A percentile compares a stretch with the other conserved stretches of the same genome.
Conservation (phyloP, 768 basidiomycete species). For the Cystobasidiopsis lactophilus region DNA sequence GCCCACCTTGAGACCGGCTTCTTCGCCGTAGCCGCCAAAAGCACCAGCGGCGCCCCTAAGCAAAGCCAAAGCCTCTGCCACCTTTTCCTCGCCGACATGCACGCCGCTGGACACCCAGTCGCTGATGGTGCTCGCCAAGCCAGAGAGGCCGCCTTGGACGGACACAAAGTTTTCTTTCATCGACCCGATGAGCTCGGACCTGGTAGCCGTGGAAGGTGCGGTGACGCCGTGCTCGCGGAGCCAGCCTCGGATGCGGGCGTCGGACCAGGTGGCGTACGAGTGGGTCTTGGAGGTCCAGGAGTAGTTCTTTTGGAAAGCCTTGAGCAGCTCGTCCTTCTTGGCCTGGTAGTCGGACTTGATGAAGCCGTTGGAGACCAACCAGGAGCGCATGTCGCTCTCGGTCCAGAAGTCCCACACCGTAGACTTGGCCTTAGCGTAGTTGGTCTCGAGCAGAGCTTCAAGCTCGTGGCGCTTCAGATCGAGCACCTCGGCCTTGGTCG, state of each 20-base stretch:
- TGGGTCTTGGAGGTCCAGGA: conserved; percentile 29
- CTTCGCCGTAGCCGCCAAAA: conserved; percentile 18
- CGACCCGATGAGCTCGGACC: conserved; percentile 42
- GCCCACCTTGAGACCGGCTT: conserved; percentile 18
- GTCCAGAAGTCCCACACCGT: conserved; percentile 48
- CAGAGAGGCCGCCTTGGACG: conserved; percentile 40
- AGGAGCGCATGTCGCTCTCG: conserved; percentile 46
- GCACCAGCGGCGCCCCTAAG: conserved; percentile 24
- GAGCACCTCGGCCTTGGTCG: conserved; percentile 5
- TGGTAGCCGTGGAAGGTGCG: conserved; percentile 28
- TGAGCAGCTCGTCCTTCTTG: conserved; percentile 40
- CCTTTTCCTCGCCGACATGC: conserved; percentile 51
- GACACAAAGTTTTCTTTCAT: conserved; percentile 42
- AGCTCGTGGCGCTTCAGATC: conserved; percentile 45
- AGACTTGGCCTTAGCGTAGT: conserved; percentile 40
- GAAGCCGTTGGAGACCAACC: conserved; percentile 54
- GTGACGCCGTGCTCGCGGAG: conserved; percentile 52
- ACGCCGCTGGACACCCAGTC: conserved; percentile 46
- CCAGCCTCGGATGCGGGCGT: conserved; percentile 71
- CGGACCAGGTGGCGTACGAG: conserved; percentile 71
- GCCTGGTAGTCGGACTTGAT: conserved; percentile 37
- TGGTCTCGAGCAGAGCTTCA: conserved; percentile 46
- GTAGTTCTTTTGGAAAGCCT: conserved; percentile 46
- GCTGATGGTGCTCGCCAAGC: conserved; percentile 38
- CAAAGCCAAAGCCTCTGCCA: conserved; percentile 31